A percentile compares a stretch with the other conserved stretches of the same genome.
phyloP scores from a whole-genome alignment of 139 green algal species.

The Picochlorum sp. region DNA sequence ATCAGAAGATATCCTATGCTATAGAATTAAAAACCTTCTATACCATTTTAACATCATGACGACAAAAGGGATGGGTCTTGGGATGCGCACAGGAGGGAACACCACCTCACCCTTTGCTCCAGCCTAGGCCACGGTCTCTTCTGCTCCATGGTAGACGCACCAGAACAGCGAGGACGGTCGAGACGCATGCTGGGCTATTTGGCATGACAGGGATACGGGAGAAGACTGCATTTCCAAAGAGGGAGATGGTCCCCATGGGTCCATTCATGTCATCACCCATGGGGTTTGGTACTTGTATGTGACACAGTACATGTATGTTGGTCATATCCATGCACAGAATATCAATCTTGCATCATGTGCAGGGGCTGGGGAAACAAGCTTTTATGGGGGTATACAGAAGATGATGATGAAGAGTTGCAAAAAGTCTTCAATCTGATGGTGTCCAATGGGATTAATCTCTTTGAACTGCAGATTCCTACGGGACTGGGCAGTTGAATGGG shows the following conservation, averaged over 20 bases:
- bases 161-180: too few relatives aligned
- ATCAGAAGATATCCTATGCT: too few relatives aligned
- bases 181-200: too few relatives aligned
- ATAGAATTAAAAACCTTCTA: too few relatives aligned
- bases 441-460: constrained; percentile 65
- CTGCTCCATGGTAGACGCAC: too few relatives aligned
- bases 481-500: constrained; percentile 47
- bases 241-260: constrained; percentile 29
- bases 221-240: background rate
- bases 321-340: background rate
- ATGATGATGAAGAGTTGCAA: constrained; percentile 81
- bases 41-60: too few relatives aligned
- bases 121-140: too few relatives aligned
- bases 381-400: constrained; percentile 81
- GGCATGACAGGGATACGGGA: background rate
- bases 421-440: constrained; percentile 80
- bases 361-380: constrained; percentile 69
- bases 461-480: constrained; percentile 82
- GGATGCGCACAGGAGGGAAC: too few relatives aligned
- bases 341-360: constrained; percentile 7
- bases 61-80: too few relatives aligned
- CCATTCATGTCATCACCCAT: constrained; percentile 52
- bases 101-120: too few relatives aligned
- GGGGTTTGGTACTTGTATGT: constrained; percentile 64
- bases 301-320: background rate